These are phyloP conservation scores for Fusarium devonianum DNA, from an alignment of 2,329 filamentous ascomycete species.

Conservation along the genomic window DNA sequence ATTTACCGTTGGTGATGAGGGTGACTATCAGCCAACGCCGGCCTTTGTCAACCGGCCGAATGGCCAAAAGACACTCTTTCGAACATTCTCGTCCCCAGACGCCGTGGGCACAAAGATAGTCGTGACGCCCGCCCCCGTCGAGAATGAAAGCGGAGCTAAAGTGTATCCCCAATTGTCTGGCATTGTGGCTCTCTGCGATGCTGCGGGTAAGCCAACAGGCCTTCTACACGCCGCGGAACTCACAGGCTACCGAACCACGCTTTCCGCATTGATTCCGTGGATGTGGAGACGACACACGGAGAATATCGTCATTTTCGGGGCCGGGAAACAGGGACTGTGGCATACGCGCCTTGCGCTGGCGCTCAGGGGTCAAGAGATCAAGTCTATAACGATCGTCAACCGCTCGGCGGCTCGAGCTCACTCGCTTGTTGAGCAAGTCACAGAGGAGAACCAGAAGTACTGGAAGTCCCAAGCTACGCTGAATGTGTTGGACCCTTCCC, in stretches of 20 bases:
- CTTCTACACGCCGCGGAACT: conserved; percentile 71
- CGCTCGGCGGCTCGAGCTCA: conserved; percentile 21
- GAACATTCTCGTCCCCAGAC: conserved; percentile 32
- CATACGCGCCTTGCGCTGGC: conserved; percentile 71
- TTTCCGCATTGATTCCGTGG: conserved; percentile 69
- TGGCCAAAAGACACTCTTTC: conserved; percentile 37
- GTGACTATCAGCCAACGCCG: conserved; percentile 30
- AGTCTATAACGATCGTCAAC: conserved; percentile 44
- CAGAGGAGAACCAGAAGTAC: conserved; percentile 21
- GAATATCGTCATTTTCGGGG: conserved; percentile 71
- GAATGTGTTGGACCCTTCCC: conserved; percentile 10
- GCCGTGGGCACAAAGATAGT: conserved; percentile 39
- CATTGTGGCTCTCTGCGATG: conserved; percentile 25
- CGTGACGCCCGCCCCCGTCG: conserved; percentile 22
- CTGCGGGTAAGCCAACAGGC: conserved; percentile 44
- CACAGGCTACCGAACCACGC: conserved; percentile 72
- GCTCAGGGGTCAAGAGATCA: conserved; percentile 47
- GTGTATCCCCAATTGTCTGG: conserved; percentile 18
- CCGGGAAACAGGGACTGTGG: conserved; percentile 76
- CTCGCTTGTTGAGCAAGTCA: conserved; percentile 10
- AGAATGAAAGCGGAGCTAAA: neutral
- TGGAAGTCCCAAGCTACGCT: conserved; percentile 24
- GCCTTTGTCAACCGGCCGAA: conserved; percentile 32
- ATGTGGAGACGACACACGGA: conserved; percentile 48
- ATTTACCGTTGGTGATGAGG: conserved; percentile 27